Evolutionary conservation across 2,329 filamentous ascomycete genomes (phyloP), one percentile per base, ranked within the genome.

Genomic region (Myriosclerotinia curreyana): DNA sequence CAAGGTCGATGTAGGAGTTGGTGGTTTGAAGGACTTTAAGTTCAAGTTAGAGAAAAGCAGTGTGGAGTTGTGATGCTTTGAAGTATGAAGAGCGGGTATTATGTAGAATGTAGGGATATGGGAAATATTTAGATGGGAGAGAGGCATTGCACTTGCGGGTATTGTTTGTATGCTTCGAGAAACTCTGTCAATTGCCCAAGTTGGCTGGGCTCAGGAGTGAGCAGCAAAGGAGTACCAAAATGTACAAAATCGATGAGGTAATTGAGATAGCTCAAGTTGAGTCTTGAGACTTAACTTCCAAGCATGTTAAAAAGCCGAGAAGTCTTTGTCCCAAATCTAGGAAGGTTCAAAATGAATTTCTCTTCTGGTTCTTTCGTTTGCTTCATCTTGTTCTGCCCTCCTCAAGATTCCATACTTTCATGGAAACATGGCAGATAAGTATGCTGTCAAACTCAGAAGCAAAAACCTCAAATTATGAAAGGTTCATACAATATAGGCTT

Each of bases 1-100:
- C 77, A 85, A 82, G 75, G 83, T 94, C 56, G 84, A 95, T 74
- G 91, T 96, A 66, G 91, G 90, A 3, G 83, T 89, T 3, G 79
- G 77, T 71, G 91, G 92, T 0, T 71, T 86, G 72, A 79, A 81
- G 60, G 80, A 85, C 68, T 84, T 87, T 76, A 81, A 86, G 74
- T 91, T 90, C 75, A 86, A 82, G 77, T 62, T 74, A 31, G 65
- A 70, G 34, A 65, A 66, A 25, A 61, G 38, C 42, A 44, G 56
- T 5, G 36, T 31, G 31, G 52, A 50, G 46, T 40, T 61, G 48
- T 67, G 44, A 64, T 25, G 34, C n/a, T 34, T 31, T 15, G 22
- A 20, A 55, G 5, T 6, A 5, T n/a, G 1, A 42, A 12, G 42
- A 22, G 15, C 7, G 15, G 5, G 25, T 5, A n/a, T 59, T 8